These are phyloP conservation scores for Aspergillus tubingensis DNA, from an alignment of 2,329 filamentous ascomycete genomes.

Conservation along the genomic window DNA sequence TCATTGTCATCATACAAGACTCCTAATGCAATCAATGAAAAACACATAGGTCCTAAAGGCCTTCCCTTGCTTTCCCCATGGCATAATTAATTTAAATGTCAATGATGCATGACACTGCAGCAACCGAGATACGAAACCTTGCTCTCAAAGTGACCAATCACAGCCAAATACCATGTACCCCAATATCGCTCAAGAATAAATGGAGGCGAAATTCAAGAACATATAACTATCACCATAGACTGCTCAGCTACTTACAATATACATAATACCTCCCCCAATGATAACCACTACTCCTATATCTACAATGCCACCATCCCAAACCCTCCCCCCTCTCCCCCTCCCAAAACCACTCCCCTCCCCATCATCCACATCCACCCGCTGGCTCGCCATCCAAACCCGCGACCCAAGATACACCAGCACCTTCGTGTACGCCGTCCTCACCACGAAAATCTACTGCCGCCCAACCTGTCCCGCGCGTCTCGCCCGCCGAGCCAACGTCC, in stretches of 20 bases:
- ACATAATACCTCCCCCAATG: too few species aligned
- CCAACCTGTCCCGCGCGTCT: conserved; percentile 61
- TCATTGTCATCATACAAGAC: too few species aligned
- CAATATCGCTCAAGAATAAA: background rate
- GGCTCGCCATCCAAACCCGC: conserved; percentile 49
- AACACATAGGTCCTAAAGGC: too few species aligned
- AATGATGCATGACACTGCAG: background rate
- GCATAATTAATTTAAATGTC: background rate
- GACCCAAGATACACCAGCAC: conserved; percentile 43
- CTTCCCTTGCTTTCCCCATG: too few species aligned
- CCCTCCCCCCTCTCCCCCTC: too few species aligned
- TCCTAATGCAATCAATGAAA: rapidly evolving
- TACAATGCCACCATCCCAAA: too few species aligned
- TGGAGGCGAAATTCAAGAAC: background rate
- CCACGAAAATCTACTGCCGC: conserved; percentile 59
- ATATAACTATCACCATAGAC: background rate
- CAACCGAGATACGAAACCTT: conserved; percentile 14
- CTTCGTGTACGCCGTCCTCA: conserved; percentile 60
- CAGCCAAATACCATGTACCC: conserved; percentile 1
- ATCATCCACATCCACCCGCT: conserved; percentile 28
- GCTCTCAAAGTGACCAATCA: conserved; percentile 42
- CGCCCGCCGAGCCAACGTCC: conserved; percentile 57
- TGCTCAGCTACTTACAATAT: too few species aligned
- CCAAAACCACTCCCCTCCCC: conserved; percentile 8
- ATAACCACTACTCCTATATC: too few species aligned